Conservation (phyloP, 345 rosid genomes). For the Firmiana major region DNA sequence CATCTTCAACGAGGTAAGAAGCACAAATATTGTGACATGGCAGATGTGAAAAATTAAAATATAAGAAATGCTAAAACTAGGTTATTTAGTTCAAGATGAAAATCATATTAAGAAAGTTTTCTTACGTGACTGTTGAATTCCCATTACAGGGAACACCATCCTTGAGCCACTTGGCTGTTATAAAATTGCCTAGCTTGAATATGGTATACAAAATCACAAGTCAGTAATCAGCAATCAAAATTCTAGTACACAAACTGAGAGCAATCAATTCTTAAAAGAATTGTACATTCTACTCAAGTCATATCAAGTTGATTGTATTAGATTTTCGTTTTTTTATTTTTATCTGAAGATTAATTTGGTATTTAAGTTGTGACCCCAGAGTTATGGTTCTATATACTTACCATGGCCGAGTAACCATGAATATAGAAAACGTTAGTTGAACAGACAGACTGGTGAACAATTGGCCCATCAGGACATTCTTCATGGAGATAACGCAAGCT, state of each 20-base stretch:
- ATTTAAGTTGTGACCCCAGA: neutral
- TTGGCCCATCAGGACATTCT: slow-evolving; percentile 43
- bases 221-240: slow-evolving; percentile 2
- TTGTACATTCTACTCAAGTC: neutral
- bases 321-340: neutral
- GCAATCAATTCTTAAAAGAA: neutral
- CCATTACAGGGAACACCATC: slow-evolving; percentile 9
- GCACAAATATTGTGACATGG: neutral
- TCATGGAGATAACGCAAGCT: slow-evolving; percentile 50
- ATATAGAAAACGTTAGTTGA: slow-evolving; percentile 27
- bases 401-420: slow-evolving; percentile 33
- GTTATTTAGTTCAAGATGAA: neutral
- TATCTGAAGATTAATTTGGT: neutral
- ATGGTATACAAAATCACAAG: slow-evolving; percentile 3
- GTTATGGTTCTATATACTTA: slow-evolving; percentile 15
- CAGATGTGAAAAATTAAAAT: neutral
- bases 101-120: neutral
- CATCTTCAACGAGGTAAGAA: slow-evolving; percentile 17
- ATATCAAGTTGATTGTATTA: neutral
- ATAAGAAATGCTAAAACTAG: neutral
- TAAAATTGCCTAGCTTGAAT: slow-evolving; percentile 43
- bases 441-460: slow-evolving; percentile 41
- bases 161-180: slow-evolving; percentile 31
- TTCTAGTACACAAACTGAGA: neutral
- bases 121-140: slow-evolving; percentile 34